A percentile compares a stretch with the other conserved stretches of the same genome.
phyloP scores from a whole-genome alignment of 768 basidiomycete genomes.

The Pisolithus microcarpus region DNA sequence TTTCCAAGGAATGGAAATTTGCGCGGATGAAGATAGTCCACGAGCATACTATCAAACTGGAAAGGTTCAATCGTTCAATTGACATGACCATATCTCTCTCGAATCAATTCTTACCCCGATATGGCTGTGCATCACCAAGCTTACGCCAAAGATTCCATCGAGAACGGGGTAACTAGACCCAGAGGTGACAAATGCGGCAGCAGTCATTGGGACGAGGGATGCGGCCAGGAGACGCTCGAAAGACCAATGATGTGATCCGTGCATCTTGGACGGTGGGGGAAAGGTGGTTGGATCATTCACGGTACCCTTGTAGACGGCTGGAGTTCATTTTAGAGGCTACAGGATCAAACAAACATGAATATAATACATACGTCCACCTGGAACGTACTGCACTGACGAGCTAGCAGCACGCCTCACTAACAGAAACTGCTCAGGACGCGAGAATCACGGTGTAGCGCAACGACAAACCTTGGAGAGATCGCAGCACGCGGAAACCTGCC shows the following conservation, averaged over 20 bases:
- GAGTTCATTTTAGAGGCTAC: not conserved
- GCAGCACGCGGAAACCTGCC: constrained; percentile 29
- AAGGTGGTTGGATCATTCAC: constrained; percentile 94
- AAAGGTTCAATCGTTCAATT: not conserved
- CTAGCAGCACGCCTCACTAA: constrained; percentile 37
- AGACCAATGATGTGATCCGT: constrained; percentile 89
- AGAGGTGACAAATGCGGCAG: constrained; percentile 75
- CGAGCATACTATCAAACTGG: constrained; percentile 69
- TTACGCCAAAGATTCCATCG: constrained; percentile 83
- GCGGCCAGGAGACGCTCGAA: constrained; percentile 93
- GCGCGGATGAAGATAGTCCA: constrained; percentile 89
- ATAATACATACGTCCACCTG: constrained; percentile 58
- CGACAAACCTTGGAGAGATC: constrained; percentile 33
- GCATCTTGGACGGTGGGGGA: constrained; percentile 69
- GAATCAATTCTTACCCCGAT: constrained; percentile 60
- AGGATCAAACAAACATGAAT: not conserved
- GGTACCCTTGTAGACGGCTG: constrained; percentile 83
- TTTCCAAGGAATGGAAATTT: constrained; percentile 86
- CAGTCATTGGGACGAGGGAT: constrained; percentile 80
- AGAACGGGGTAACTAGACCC: constrained; percentile 73
- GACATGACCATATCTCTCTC: not conserved
- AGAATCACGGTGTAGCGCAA: not conserved
- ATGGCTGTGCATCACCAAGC: constrained; percentile 90
- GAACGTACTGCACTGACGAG: constrained; percentile 41
- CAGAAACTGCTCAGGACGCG: not conserved